Percentiles rank a stretch among this genome's conserved stretches.
These are phyloP conservation scores for Tagetes patula DNA, from an alignment of 129 eudicot species.

Conservation along the genomic window DNA sequence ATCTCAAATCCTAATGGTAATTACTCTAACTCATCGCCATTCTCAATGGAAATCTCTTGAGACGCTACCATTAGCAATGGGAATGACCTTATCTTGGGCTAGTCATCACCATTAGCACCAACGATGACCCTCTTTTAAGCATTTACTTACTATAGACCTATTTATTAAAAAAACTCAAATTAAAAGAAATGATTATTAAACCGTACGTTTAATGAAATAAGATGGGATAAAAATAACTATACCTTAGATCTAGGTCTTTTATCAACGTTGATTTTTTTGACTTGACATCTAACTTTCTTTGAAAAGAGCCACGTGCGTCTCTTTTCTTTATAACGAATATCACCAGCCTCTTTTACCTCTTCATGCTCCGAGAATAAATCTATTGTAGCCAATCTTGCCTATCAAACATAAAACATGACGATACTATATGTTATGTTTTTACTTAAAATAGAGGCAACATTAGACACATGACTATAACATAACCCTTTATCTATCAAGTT, in stretches of 20 bases:
- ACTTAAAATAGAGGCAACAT: not conserved
- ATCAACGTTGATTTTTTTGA: constrained; percentile 81
- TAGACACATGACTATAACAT: not conserved
- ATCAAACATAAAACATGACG: not conserved
- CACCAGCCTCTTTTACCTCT: constrained; percentile 68
- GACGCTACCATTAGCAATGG: no score
- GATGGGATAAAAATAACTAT: not conserved
- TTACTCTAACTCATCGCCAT: no score
- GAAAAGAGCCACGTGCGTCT: constrained; percentile 72
- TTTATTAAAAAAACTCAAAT: no score
- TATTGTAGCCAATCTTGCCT: constrained; percentile 73
- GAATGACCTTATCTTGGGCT: no score
- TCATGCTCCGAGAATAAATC: constrained; percentile 75
- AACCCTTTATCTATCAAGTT: not conserved
- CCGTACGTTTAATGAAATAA: not conserved
- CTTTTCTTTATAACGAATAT: constrained; percentile 80
- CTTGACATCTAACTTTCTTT: constrained; percentile 84
- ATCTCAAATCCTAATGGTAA: no score
- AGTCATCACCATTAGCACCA: no score
- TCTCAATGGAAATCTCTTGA: no score
- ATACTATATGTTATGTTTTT: not conserved
- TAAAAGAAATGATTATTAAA: not conserved
- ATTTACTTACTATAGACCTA: no score
- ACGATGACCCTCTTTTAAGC: no score
- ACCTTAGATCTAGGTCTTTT: constrained; percentile 94